Evolutionary conservation across 352 stramenopile species (phyloP).

Genomic region (Phytophthora foliorum): DNA sequence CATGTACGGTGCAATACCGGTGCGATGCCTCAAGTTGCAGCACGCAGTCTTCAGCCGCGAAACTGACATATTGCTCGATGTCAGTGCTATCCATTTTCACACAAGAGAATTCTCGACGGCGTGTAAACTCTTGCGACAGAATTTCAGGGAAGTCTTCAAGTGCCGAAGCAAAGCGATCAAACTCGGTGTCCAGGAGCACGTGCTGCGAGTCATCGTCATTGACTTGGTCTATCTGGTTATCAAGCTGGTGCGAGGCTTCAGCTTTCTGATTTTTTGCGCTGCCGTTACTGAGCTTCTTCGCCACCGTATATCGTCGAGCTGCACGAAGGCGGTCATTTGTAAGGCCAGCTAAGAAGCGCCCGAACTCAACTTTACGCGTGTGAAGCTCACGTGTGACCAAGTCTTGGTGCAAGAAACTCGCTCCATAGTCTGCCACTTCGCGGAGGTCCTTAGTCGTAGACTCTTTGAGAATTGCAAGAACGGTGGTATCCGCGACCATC

Average conservation of each 20-base stretch:
- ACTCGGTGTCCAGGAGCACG: slow-evolving; percentile 39
- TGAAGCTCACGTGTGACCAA: slow-evolving; percentile 71
- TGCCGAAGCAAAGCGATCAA: slow-evolving; percentile 44
- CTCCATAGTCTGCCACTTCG: slow-evolving; percentile 55
- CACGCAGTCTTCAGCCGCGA: slow-evolving; percentile 81
- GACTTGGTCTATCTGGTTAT: slow-evolving; percentile 9
- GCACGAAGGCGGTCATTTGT: slow-evolving; percentile 69
- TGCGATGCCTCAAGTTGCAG: slow-evolving; percentile 73
- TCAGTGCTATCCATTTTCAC: slow-evolving; percentile 77
- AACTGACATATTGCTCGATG: slow-evolving; percentile 69
- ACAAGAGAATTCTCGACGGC: slow-evolving; percentile 70
- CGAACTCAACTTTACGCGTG: slow-evolving; percentile 66
- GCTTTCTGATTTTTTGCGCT: not conserved
- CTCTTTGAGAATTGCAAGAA: slow-evolving; percentile 72
- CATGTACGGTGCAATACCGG: slow-evolving; percentile 75
- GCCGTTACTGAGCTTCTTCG: slow-evolving; percentile 10
- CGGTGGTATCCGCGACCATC: slow-evolving; percentile 71
- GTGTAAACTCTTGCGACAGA: slow-evolving; percentile 67
- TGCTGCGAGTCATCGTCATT: not conserved
- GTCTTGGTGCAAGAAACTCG: slow-evolving; percentile 66
- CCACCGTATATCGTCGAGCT: slow-evolving; percentile 36
- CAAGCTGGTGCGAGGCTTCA: not conserved
- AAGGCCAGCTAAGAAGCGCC: slow-evolving; percentile 56
- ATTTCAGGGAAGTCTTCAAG: slow-evolving; percentile 67
- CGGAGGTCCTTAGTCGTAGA: slow-evolving; percentile 58